Evolutionary conservation across 1,284 basidiomycete genomes (phyloP), one percentile per base, ranked within the genome.

Genomic region (Coniophora puteana): DNA sequence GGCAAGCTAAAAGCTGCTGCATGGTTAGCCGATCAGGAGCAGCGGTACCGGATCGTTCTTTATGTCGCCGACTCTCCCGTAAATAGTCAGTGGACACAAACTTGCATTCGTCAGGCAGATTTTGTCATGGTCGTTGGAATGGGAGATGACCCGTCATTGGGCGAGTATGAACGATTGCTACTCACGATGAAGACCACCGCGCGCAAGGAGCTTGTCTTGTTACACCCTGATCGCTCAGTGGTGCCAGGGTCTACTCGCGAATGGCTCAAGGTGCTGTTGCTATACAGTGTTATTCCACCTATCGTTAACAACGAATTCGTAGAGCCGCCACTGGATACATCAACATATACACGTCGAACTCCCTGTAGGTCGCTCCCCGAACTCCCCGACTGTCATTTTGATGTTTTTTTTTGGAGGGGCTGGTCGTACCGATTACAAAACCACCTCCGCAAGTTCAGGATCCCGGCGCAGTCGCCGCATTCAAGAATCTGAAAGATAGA

Each of bases 181-280:
- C 76, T 93, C 30, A 90, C 93, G 5, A 85, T 92, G 78, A 99
- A 99, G 70, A 98, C 93, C 1, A 99, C 94, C 0, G 95, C 96
- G 13, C 72, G 96, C 47, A 99, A 99, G 63, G 95, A 99, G 62
- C 78, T 99, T 22, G 85, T 99, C 4, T 71, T 99, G 8, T 72
- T 99, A 8, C 95, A 99, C 58, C 84, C 93, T 3, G 92, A 97
- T 55, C 81, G 93, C 25, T 86, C 83, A 23, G 92, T 99, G 3
- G 70, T 79, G 3, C 86, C 93, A 3, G 95, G 96, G 3, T 94
- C 91, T 8, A 99, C 96, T 21, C 79, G 95, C 39, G 88, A 90
- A 59, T 99, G 95, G 95, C 74, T 99, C 34, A 93, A 93, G 76
- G 91, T 91, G 41, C 32, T 67, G 55, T 16, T 18, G 22, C n/a